Evolutionary conservation across 2,329 filamentous ascomycete species (phyloP).

Genomic region (Paecilomyces formosus): DNA sequence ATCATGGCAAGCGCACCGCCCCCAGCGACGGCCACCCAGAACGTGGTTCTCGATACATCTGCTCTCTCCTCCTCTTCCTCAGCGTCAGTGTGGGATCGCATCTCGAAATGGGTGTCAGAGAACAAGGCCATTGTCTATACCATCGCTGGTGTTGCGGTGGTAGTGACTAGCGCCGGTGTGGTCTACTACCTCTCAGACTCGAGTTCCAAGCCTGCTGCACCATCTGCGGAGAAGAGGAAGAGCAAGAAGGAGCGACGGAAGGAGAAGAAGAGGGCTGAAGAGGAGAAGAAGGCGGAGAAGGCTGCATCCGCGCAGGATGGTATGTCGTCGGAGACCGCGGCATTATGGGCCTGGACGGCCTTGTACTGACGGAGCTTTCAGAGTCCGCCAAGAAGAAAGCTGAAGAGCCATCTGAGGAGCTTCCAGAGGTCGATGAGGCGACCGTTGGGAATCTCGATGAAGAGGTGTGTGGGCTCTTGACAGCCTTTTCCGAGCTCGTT

Average conservation of each 20-base stretch:
- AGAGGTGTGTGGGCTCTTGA: slow-evolving; percentile 30
- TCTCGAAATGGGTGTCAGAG: slow-evolving; percentile 87
- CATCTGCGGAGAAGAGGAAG: slow-evolving; percentile 54
- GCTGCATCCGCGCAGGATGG: slow-evolving; percentile 33
- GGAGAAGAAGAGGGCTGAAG: slow-evolving; percentile 63
- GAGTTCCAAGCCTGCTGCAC: slow-evolving; percentile 27
- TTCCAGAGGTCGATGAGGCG: slow-evolving; percentile 57
- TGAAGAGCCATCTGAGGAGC: slow-evolving; percentile 54
- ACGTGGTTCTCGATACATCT: slow-evolving; percentile 33
- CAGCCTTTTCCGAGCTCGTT: not conserved
- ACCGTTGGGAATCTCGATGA: slow-evolving; percentile 39
- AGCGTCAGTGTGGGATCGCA: slow-evolving; percentile 76
- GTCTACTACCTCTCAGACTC: slow-evolving; percentile 76
- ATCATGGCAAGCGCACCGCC: slow-evolving; percentile 35
- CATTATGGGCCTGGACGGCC: slow-evolving; percentile 31
- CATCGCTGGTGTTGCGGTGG: slow-evolving; percentile 86
- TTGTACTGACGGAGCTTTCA: slow-evolving; percentile 9
- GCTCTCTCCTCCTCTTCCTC: slow-evolving; percentile 42
- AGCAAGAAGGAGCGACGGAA: slow-evolving; percentile 87
- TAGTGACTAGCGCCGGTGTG: slow-evolving; percentile 82
- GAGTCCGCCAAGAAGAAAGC: slow-evolving; percentile 36
- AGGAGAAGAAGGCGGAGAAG: slow-evolving; percentile 44
- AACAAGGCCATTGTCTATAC: slow-evolving; percentile 96
- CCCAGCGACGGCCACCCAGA: slow-evolving; percentile 26
- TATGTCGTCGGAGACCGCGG: slow-evolving; percentile 25